Percentiles rank a stretch among this genome's conserved stretches.
phyloP scores from a whole-genome alignment of 345 rosid species.

The Salix brachista region DNA sequence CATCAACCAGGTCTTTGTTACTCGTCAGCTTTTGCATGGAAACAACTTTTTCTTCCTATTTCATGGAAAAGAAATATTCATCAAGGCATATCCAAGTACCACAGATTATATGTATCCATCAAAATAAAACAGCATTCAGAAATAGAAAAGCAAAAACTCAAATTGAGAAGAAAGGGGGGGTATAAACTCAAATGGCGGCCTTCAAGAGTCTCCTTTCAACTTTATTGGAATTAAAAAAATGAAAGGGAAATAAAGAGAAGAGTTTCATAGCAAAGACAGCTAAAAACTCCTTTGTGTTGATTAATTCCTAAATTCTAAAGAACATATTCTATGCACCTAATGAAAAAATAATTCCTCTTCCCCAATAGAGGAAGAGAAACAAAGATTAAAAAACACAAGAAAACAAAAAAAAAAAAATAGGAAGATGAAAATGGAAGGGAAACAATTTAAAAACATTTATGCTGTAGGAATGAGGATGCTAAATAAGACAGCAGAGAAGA shows the following conservation, averaged over 20 bases:
- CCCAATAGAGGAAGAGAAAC: neutral
- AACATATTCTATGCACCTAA: neutral
- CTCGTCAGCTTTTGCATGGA: slow-evolving; percentile 32
- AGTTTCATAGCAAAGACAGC: neutral
- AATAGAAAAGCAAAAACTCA: neutral
- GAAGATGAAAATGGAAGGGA: neutral
- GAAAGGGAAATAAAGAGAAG: neutral
- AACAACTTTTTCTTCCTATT: slow-evolving; percentile 39
- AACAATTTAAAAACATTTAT: neutral
- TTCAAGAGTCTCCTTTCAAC: neutral
- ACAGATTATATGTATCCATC: neutral
- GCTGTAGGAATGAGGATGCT: neutral
- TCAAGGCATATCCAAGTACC: neutral
- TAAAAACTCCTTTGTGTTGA: neutral
- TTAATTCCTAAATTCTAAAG: neutral
- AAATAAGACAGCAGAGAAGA: neutral
- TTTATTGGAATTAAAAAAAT: neutral
- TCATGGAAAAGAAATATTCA: slow-evolving; percentile 1
- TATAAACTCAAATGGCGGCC: neutral
- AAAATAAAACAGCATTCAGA: neutral
- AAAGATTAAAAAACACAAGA: neutral
- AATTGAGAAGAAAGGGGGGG: neutral
- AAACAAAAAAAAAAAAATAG: neutral
- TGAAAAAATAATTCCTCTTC: neutral
- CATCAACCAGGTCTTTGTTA: slow-evolving; percentile 38